These are phyloP conservation scores for Cyberlindnera japonica DNA, from an alignment of 805 yeast genomes.

Conservation along the genomic window DNA sequence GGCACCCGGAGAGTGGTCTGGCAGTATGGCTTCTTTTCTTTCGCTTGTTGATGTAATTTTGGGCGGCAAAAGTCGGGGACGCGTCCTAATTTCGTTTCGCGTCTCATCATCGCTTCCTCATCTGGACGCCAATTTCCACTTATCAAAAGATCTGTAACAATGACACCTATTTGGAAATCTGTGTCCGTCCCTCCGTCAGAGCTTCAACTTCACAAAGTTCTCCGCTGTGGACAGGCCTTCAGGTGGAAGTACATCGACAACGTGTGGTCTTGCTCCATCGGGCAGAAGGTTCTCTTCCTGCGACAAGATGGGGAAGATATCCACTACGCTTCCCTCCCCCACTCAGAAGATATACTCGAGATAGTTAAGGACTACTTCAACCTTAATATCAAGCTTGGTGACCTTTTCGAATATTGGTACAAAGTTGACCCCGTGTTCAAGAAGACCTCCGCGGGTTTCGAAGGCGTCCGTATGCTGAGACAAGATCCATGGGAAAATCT, in stretches of 20 bases:
- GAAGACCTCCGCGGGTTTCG: constrained; percentile 36
- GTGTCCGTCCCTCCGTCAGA: constrained; percentile 35
- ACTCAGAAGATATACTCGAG: constrained; percentile 33
- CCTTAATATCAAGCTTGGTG: constrained; percentile 48
- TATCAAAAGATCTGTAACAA: neutral
- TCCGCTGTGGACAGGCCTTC: constrained; percentile 85
- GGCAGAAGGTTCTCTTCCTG: constrained; percentile 59
- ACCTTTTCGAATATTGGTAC: constrained; percentile 62
- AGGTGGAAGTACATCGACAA: constrained; percentile 64
- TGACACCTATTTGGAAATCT: constrained; percentile 20
- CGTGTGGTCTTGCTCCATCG: constrained; percentile 63
- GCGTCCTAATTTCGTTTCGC: too few species aligned
- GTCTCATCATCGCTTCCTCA: too few species aligned
- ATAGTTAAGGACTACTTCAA: constrained; percentile 69
- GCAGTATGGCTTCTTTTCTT: too few species aligned
- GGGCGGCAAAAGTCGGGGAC: too few species aligned
- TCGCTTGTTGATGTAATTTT: too few species aligned
- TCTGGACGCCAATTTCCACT: too few species aligned
- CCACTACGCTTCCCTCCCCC: constrained; percentile 47
- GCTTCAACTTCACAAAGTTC: constrained; percentile 56
- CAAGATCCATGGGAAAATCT: constrained; percentile 98
- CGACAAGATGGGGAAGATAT: constrained; percentile 52
- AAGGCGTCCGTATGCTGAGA: constrained; percentile 78
- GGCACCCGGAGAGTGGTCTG: too few species aligned
- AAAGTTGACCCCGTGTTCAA: constrained; percentile 48